A percentile compares a stretch with the other conserved stretches of the same genome.
These are phyloP conservation scores for Tolypocladium album DNA, from an alignment of 2,329 filamentous ascomycete species.

Conservation along the genomic window DNA sequence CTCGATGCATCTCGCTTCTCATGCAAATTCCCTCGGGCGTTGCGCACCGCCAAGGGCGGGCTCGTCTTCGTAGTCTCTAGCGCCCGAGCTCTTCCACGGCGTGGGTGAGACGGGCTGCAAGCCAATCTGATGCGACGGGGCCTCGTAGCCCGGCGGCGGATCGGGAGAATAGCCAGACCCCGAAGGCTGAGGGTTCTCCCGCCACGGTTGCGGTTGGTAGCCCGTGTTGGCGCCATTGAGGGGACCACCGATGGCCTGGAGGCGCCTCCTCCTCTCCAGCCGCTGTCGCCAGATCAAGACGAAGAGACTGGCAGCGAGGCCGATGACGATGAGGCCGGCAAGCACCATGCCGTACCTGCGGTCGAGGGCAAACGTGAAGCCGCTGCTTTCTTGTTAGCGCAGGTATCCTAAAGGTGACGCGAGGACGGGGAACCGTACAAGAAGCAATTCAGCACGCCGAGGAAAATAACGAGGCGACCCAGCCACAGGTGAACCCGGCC, in stretches of 20 bases:
- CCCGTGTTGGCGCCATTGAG: constrained; percentile 8
- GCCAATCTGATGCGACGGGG: constrained; percentile 19
- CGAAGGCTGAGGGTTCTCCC: constrained; percentile 9
- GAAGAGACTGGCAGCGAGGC: constrained; percentile 29
- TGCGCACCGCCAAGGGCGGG: constrained; percentile 18
- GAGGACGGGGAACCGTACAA: constrained; percentile 28
- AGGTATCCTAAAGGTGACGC: neutral
- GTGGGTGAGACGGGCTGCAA: constrained; percentile 15
- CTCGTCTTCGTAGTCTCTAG: constrained; percentile 19
- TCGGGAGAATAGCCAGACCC: constrained; percentile 12
- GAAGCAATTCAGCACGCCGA: constrained; percentile 46
- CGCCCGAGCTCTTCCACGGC: constrained; percentile 13
- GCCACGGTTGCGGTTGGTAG: constrained; percentile 19
- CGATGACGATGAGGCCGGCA: constrained; percentile 33
- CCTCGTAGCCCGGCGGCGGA: constrained; percentile 21
- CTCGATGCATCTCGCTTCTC: neutral
- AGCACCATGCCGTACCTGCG: constrained; percentile 34
- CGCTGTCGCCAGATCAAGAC: constrained; percentile 19
- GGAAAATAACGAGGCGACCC: constrained; percentile 39
- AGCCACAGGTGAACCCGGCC: constrained; percentile 46
- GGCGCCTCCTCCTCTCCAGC: constrained; percentile 11
- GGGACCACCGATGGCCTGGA: constrained; percentile 2
- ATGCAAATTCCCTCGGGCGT: constrained; percentile 22
- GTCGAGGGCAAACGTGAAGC: constrained; percentile 45
- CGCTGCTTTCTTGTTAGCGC: constrained; percentile 21